A percentile compares a stretch with the other conserved stretches of the same genome.
phyloP scores from a whole-genome alignment of 495 filamentous ascomycete species.

The Neurospora sublineolata region DNA sequence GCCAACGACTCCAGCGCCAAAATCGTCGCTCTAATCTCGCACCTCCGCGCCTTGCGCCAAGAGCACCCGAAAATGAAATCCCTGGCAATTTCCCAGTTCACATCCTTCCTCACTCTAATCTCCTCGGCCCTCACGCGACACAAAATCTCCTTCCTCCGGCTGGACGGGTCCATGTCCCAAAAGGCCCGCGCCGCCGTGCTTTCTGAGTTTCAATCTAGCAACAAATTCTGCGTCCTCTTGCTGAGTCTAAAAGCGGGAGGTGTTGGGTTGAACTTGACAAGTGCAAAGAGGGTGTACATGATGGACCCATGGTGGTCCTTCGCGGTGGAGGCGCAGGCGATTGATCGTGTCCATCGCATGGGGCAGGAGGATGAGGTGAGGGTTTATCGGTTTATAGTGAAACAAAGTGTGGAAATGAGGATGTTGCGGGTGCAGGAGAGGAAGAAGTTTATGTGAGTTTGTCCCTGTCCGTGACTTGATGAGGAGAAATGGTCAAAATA shows the following conservation, averaged over 20 bases:
- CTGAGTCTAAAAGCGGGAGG: constrained; percentile 84
- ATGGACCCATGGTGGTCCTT: constrained; percentile 99
- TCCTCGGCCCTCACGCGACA: constrained; percentile 59
- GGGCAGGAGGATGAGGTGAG: constrained; percentile 79
- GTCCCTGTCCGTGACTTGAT: not conserved
- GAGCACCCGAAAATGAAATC: constrained; percentile 62
- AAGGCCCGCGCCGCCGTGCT: constrained; percentile 70
- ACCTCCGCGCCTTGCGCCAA: constrained; percentile 54
- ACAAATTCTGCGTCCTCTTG: constrained; percentile 52
- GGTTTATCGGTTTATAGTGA: constrained; percentile 77
- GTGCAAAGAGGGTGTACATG: constrained; percentile 82
- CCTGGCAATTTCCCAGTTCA: constrained; percentile 94
- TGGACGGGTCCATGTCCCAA: constrained; percentile 85
- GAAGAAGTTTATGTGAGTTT: constrained; percentile 83
- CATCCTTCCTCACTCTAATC: constrained; percentile 87
- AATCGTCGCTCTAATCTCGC: constrained; percentile 63
- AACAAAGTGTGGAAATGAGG: constrained; percentile 83
- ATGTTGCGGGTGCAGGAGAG: constrained; percentile 91
- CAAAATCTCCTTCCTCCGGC: constrained; percentile 67
- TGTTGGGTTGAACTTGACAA: constrained; percentile 85
- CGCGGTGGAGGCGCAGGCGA: constrained; percentile 91
- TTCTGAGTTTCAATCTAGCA: constrained; percentile 48
- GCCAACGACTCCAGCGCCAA: constrained; percentile 71
- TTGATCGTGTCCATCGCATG: constrained; percentile 98
- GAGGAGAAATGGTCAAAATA: not conserved